These are phyloP conservation scores for Pseudotulostoma volvatum DNA, from an alignment of 495 filamentous ascomycete genomes.

Conservation along the genomic window DNA sequence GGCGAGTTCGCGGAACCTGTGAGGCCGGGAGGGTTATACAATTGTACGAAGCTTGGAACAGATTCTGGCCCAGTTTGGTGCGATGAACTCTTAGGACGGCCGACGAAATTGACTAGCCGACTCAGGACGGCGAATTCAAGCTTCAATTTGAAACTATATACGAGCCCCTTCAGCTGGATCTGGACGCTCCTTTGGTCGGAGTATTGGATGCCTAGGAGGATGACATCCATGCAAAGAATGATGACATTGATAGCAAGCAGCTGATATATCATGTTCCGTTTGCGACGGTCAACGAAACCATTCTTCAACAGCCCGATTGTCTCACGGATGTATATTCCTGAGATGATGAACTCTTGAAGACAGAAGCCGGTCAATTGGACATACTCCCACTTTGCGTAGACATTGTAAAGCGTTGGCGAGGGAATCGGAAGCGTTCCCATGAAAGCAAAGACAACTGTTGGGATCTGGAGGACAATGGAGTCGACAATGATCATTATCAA, in stretches of 20 bases:
- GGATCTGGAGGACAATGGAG: conserved; percentile 28
- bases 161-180: conserved; percentile 37
- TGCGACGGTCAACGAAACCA: conserved; percentile 9
- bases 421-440: conserved; percentile 30
- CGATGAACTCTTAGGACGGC: no score
- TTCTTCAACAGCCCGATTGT: conserved; percentile 17
- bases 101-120: conserved; percentile 28
- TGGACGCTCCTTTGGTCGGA: conserved; percentile 36
- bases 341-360: conserved; percentile 29
- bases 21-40: no score
- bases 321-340: conserved; percentile 25
- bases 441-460: no score
- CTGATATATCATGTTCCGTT: conserved; percentile 21
- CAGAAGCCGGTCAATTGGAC: conserved; percentile 25
- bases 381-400: conserved; percentile 20
- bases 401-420: conserved; percentile 26
- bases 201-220: conserved; percentile 34
- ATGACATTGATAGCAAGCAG: conserved; percentile 25
- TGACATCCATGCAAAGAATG: conserved; percentile 20
- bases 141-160: conserved; percentile 51
- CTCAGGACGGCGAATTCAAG: conserved; percentile 46
- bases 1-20: no score
- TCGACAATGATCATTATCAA: conserved; percentile 41
- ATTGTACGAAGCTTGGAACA: no score
- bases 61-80: no score